Base-by-base conservation (phyloP, 1,284 basidiomycete species). In the Melampsora larici-populina region DNA sequence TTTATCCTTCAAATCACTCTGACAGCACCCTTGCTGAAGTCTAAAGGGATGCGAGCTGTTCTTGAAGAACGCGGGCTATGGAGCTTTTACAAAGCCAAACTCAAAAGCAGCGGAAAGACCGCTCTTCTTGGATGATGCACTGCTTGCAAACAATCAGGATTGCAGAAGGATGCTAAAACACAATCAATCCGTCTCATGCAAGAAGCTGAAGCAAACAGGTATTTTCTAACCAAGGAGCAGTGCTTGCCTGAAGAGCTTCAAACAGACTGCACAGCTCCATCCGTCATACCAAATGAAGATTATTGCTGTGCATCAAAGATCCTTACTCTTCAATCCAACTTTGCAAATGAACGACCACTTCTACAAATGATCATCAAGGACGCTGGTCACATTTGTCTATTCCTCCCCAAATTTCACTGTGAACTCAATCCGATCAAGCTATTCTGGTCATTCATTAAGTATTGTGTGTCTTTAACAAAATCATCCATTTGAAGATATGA, bases 281-380 rank as follows among this genome's bases (percentile, higher is more conserved):
- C 21, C 40, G 11, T 13, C n/a, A 11, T 29, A 63, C n/a, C 31
- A 24, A 21, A 11, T 13, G 31, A 15, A 40, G 7, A 8, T n/a
- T 5, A n/a, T n/a, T 67, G 65, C 36, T 67, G 31, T 18, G 40
- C 36, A 46, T 67, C 65, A 5, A 67, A 40, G 33, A 67, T 67
- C 13, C 7, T 67, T 3, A 43, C 65, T 4, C 65, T 31, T 17
- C 65, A 67, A 40, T 67, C 36, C 4, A 46, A 67, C 21, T 67
- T 67, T 40, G 8, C 26, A 6, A 43, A 43, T 33, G 36, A n/a
- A n/a, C n/a, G n/a, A n/a, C n/a, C n/a, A n/a, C n/a, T n/a, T n/a
- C n/a, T n/a, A n/a, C n/a, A n/a, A n/a, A n/a, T n/a, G n/a, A n/a
- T n/a, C n/a, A n/a, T n/a, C n/a, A n/a, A n/a, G n/a, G n/a, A n/a